Evolutionary conservation across 176 grass and related monocot genomes (phyloP), one percentile per base, ranked within the genome.

Genomic region (Hordeum marinum): DNA sequence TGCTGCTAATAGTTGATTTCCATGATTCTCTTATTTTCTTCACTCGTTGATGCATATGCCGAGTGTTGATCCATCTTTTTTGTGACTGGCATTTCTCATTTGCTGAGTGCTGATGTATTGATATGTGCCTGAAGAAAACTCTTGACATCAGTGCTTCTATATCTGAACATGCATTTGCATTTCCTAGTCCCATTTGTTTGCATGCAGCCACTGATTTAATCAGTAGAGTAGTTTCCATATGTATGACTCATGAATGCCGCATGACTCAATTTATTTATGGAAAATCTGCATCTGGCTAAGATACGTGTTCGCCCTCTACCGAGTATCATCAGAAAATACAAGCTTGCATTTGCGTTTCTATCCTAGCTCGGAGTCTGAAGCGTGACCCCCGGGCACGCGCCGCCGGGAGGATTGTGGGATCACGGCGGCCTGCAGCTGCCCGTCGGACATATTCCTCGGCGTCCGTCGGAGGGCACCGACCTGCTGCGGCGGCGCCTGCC

Each of bases 351-450:
- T 68, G 36, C 14, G 9, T 42, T 68, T 69, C 66, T 88, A 96
- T 10, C 80, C 61, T 71, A 94, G 12, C 27, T 94, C 96, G 0
- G 91, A 96, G 45, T 94, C 93, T 10, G 93, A 96, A 50, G 88
- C 84, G 37, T 90, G 72, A 0, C 91, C 93, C 0, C 83, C 77
- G 26, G 27, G 34, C 2, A 2, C 42, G 34, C 80, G 75, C 42
- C 91, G 77, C 52, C 91, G 87, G 8, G 77, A 39, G 39, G 52
- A 52, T 5, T 54, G 55, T 3, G 75, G 88, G 23, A 65, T 68
- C 32, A 37, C 26, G 8, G 83, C 69, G 2, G 43, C 29, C 21
- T 81, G 82, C 13, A 92, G 36, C 3, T 84, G 83, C 5, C 82
- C 86, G 27, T 90, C 93, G 21, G 91, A 89, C 43, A 78, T 94